Evolutionary conservation across 805 yeast species (phyloP).

Genomic region (Blastobotrys mokoenaii): DNA sequence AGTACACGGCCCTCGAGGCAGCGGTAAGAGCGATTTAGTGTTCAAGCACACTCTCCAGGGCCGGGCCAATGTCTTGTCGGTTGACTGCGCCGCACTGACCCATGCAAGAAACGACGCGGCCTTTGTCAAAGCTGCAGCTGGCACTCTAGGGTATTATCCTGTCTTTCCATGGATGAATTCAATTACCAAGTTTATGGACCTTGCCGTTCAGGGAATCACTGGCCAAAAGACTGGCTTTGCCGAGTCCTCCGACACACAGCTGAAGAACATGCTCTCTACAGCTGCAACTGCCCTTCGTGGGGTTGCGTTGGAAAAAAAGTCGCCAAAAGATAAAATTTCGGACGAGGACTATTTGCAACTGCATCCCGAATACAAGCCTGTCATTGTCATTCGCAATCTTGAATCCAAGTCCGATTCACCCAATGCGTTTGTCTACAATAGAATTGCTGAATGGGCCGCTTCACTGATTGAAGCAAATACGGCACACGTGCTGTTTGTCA

Average conservation of each 20-base stretch:
- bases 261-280: conserved; percentile 68
- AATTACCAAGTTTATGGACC: conserved; percentile 68
- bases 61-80: conserved; percentile 51
- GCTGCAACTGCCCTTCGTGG: conserved; percentile 67
- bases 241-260: conserved; percentile 73
- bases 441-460: conserved; percentile 85
- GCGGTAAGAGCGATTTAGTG: conserved; percentile 83
- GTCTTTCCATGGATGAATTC: conserved; percentile 88
- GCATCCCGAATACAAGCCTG: conserved; percentile 80
- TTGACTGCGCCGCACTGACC: conserved; percentile 72
- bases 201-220: conserved; percentile 80
- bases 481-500: conserved; percentile 84
- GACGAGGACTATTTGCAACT: conserved; percentile 80
- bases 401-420: conserved; percentile 43
- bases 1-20: conserved; percentile 87
- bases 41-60: conserved; percentile 54
- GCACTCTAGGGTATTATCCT: conserved; percentile 84
- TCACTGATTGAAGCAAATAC: conserved; percentile 62
- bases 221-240: conserved; percentile 91
- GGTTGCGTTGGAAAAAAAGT: conserved; percentile 35
- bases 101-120: conserved; percentile 68
- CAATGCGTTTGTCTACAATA: conserved; percentile 57
- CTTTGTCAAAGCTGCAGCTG: conserved; percentile 59
- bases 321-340: conserved; percentile 25
- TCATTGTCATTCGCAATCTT: conserved; percentile 73